These are phyloP conservation scores for Astrephomene gubernaculifera DNA, from an alignment of 139 green algal genomes.

Conservation along the genomic window DNA sequence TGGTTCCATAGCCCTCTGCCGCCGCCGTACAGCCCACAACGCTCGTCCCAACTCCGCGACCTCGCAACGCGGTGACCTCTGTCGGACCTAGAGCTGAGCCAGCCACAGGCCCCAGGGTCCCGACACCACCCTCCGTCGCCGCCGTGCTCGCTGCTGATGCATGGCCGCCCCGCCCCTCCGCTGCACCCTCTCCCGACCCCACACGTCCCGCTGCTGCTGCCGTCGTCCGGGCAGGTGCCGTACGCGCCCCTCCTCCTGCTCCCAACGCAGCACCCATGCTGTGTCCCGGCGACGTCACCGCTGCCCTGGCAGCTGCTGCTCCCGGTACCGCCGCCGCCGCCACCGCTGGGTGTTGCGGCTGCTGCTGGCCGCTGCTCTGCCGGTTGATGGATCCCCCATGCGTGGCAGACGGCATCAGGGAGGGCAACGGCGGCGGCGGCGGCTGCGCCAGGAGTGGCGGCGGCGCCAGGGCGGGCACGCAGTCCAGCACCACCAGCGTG, in stretches of 20 bases:
- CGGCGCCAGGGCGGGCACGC: slow-evolving; percentile 12
- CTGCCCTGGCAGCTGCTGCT: background rate
- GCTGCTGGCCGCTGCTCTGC: background rate
- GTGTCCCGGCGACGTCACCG: too few species aligned
- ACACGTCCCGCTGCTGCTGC: background rate
- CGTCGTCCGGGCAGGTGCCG: too few species aligned
- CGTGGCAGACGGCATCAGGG: background rate
- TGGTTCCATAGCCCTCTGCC: background rate
- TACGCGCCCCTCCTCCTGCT: too few species aligned
- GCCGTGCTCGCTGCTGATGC: too few species aligned
- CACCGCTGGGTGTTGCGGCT: too few species aligned
- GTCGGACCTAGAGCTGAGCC: too few species aligned
- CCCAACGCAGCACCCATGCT: too few species aligned
- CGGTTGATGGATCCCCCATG: background rate
- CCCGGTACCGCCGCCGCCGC: background rate
- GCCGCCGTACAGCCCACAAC: background rate
- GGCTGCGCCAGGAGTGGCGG: background rate
- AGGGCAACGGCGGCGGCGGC: background rate
- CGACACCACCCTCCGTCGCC: too few species aligned
- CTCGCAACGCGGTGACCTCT: too few species aligned
- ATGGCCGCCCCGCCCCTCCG: too few species aligned
- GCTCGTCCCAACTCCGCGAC: too few species aligned
- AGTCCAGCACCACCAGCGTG: slow-evolving; percentile 22
- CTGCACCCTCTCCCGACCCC: background rate
- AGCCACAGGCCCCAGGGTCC: too few species aligned